A percentile compares a stretch with the other conserved stretches of the same genome.
phyloP scores from a whole-genome alignment of 179 eudicot species.

The Silene coronaria region DNA sequence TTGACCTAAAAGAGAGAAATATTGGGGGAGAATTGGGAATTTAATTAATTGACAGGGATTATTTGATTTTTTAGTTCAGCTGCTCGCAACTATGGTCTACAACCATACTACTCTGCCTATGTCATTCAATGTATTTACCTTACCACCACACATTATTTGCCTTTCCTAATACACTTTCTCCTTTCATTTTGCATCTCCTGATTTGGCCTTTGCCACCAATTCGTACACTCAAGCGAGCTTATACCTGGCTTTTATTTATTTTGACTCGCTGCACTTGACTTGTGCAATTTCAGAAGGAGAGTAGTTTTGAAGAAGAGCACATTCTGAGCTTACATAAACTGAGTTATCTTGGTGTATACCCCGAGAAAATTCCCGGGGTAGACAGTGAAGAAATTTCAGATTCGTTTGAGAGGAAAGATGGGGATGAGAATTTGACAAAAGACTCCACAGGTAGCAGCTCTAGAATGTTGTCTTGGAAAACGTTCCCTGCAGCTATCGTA shows the following conservation, averaged over 20 bases:
- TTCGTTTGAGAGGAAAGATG: constrained; percentile 31
- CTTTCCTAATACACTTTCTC: too few relatives aligned
- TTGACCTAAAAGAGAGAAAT: too few relatives aligned
- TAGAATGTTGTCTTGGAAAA: constrained; percentile 92
- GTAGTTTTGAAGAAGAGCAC: constrained; percentile 76
- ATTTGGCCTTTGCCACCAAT: too few relatives aligned
- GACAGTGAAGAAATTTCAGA: constrained; percentile 28
- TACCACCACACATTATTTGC: too few relatives aligned
- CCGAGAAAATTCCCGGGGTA: constrained; percentile 37
- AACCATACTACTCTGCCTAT: too few relatives aligned
- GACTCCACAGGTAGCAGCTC: constrained; percentile 64
- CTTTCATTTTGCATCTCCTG: too few relatives aligned
- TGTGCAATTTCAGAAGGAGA: constrained; percentile 84
- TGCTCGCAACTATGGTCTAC: too few relatives aligned
- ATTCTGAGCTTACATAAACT: constrained; percentile 61
- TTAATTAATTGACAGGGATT: too few relatives aligned
- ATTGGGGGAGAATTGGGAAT: too few relatives aligned
- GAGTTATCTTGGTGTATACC: constrained; percentile 92
- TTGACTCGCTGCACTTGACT: constrained; percentile 91
- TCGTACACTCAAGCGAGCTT: constrained; percentile 77
- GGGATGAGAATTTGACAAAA: constrained; percentile 33
- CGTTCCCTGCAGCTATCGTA: constrained; percentile 69
- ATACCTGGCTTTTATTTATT: constrained; percentile 85
- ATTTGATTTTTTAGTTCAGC: too few relatives aligned
- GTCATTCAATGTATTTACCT: too few relatives aligned